phyloP scores from a whole-genome alignment of 352 stramenopile species.

The Phytophthora hybrid region DNA sequence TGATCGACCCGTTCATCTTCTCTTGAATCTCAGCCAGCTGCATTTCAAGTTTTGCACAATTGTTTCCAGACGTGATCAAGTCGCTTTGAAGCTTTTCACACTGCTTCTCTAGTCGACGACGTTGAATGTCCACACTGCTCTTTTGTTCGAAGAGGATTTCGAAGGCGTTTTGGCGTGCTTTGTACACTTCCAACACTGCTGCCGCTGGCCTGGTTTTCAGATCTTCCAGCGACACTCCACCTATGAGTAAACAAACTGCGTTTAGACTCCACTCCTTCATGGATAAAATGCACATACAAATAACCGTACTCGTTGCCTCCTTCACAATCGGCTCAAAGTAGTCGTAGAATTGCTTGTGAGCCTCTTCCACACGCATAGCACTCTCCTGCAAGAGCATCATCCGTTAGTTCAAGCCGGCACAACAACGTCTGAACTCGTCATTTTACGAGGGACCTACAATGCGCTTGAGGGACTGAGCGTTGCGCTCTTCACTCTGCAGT shows the following conservation, averaged over 20 bases:
- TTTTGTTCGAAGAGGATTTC: conserved; percentile 72
- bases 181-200: conserved; percentile 62
- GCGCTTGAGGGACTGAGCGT: conserved; percentile 50
- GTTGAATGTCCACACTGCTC: conserved; percentile 57
- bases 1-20: conserved; percentile 46
- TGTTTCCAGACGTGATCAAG: conserved; percentile 52
- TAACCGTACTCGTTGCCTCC: conserved; percentile 49
- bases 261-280: background rate
- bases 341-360: conserved; percentile 51
- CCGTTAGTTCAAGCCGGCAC: conserved; percentile 9
- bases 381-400: conserved; percentile 39
- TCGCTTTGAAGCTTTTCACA: conserved; percentile 61
- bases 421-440: background rate
- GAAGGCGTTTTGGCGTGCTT: conserved; percentile 64
- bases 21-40: conserved; percentile 56
- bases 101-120: conserved; percentile 57
- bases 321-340: conserved; percentile 64
- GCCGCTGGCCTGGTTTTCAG: conserved; percentile 52
- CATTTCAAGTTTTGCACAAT: conserved; percentile 57
- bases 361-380: conserved; percentile 51
- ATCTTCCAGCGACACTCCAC: conserved; percentile 52
- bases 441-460: conserved; percentile 49
- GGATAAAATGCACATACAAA: background rate
- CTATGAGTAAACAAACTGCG: conserved; percentile 29
- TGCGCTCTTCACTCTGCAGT: conserved; percentile 59